These are phyloP conservation scores for Tieghemiomyces parasiticus DNA, from an alignment of 192 early-diverging fungal genomes.

Conservation along the genomic window DNA sequence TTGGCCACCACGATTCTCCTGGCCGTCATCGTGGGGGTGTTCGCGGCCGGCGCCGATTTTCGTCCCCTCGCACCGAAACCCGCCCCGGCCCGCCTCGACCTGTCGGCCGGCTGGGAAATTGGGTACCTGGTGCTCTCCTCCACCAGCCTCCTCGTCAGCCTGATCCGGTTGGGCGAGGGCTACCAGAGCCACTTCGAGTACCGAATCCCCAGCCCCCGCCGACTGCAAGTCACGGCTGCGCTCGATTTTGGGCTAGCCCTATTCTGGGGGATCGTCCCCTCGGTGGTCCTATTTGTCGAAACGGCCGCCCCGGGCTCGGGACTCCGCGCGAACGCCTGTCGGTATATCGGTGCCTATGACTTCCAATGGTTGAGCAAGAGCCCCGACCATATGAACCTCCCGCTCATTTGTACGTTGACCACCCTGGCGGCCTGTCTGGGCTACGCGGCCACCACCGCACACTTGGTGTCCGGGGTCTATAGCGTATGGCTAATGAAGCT, in stretches of 20 bases:
- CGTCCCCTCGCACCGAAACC: not conserved
- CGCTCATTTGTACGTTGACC: slow-evolving; percentile 1
- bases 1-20: slow-evolving; percentile 4
- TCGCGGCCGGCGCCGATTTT: not conserved
- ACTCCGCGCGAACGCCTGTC: slow-evolving; percentile 5
- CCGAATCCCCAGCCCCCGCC: not conserved
- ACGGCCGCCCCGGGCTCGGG: not conserved
- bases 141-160: not conserved
- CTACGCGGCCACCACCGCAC: not conserved
- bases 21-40: not conserved
- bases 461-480: not conserved
- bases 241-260: not conserved
- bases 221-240: not conserved
- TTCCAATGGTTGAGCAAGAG: not conserved
- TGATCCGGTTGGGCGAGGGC: slow-evolving; percentile 1
- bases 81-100: not conserved
- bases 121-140: not conserved
- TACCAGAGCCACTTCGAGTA: slow-evolving; percentile 5
- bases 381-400: slow-evolving; percentile 3
- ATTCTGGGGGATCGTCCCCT: not conserved
- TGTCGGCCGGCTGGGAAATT: slow-evolving; percentile 11
- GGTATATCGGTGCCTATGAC: not conserved
- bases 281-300: slow-evolving; percentile 6
- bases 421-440: slow-evolving; percentile 9
- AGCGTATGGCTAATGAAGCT: not conserved